phyloP scores from a whole-genome alignment of 768 basidiomycete species.

The Dacryopinax spathularia region DNA sequence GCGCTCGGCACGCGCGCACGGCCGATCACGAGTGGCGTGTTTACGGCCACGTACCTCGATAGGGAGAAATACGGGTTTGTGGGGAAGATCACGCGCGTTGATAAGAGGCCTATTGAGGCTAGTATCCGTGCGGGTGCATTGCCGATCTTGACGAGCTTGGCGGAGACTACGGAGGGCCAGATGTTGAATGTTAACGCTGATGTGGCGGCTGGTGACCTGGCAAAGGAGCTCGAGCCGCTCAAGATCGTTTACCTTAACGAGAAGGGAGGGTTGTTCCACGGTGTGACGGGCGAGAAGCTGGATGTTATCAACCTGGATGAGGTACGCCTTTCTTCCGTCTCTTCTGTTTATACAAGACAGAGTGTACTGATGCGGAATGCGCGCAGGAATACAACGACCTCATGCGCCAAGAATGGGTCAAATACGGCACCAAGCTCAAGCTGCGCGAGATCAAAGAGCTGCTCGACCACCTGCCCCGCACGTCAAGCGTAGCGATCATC shows the following conservation, averaged over 20 bases:
- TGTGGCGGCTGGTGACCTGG: slow-evolving; percentile 92
- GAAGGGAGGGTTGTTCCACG: slow-evolving; percentile 96
- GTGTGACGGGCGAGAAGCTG: slow-evolving; percentile 89
- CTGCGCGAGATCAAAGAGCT: slow-evolving; percentile 98
- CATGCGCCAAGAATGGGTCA: slow-evolving; percentile 98
- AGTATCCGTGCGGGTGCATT: slow-evolving; percentile 91
- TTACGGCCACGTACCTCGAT: slow-evolving; percentile 93
- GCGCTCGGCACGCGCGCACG: slow-evolving; percentile 90
- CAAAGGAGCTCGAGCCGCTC: slow-evolving; percentile 94
- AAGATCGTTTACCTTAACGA: slow-evolving; percentile 98
- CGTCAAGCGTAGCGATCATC: slow-evolving; percentile 97
- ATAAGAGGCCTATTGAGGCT: slow-evolving; percentile 93
- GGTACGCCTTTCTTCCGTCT: slow-evolving; percentile 29
- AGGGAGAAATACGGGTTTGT: slow-evolving; percentile 89
- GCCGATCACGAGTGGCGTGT: slow-evolving; percentile 95
- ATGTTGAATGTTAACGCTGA: slow-evolving; percentile 98
- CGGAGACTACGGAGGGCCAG: slow-evolving; percentile 92
- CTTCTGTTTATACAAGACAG: background rate
- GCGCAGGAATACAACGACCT: slow-evolving; percentile 81
- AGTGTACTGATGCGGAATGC: background rate
- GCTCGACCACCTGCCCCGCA: slow-evolving; percentile 91
- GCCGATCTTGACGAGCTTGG: slow-evolving; percentile 87
- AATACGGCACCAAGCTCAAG: slow-evolving; percentile 97
- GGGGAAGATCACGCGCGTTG: slow-evolving; percentile 85
- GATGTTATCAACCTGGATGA: slow-evolving; percentile 96